These are phyloP conservation scores for Suhomyces faveliae DNA, from an alignment of 805 yeast species.

Conservation along the genomic window DNA sequence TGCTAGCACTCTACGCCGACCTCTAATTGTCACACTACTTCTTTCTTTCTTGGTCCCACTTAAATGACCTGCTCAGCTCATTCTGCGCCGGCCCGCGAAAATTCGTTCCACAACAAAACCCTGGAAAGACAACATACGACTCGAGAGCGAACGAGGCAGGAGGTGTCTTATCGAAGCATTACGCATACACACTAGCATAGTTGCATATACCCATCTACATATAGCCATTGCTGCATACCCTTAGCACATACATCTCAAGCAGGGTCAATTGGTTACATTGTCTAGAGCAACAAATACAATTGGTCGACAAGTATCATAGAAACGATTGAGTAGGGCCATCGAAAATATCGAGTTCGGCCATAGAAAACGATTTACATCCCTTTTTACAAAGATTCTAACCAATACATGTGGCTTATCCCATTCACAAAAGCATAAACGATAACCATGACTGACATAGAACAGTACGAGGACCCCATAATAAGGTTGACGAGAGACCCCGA, in stretches of 20 bases:
- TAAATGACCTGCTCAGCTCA: neutral
- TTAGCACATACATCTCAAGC: neutral
- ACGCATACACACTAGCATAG: neutral
- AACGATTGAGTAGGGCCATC: too few species aligned
- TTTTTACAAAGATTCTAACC: too few species aligned
- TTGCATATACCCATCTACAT: neutral
- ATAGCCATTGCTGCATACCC: neutral
- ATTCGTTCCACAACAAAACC: neutral
- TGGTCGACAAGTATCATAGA: too few species aligned
- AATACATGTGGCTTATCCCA: neutral
- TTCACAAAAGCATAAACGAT: neutral
- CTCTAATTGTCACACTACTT: neutral
- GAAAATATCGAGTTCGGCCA: too few species aligned
- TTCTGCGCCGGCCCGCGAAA: neutral
- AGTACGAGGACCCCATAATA: slow-evolving; percentile 50
- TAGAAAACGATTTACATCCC: neutral
- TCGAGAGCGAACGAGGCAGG: neutral
- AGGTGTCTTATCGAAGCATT: neutral
- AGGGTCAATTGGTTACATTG: neutral
- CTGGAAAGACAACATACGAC: neutral
- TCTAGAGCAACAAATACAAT: neutral
- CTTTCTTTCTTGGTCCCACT: too few species aligned
- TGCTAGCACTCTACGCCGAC: too few species aligned
- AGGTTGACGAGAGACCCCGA: slow-evolving; percentile 48
- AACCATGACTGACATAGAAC: slow-evolving; percentile 19